A percentile compares a stretch with the other conserved stretches of the same genome.
These are phyloP conservation scores for Heliamphora exappendiculata DNA, from an alignment of 148 eudicot species.

Conservation along the genomic window DNA sequence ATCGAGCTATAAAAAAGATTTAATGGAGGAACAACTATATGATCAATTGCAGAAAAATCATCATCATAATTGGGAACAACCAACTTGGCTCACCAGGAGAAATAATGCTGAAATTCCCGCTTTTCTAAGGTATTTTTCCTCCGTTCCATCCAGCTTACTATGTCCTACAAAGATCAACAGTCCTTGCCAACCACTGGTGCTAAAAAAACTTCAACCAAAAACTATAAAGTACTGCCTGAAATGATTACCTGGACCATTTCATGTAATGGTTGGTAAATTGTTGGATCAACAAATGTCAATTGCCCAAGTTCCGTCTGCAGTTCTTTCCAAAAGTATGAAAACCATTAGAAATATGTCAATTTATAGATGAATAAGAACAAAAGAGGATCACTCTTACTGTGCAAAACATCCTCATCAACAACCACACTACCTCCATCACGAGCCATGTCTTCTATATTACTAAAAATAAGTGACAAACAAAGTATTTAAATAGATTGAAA, in stretches of 20 bases:
- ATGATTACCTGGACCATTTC: conserved; percentile 71
- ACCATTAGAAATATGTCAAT: conserved; percentile 19
- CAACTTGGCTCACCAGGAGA: conserved; percentile 58
- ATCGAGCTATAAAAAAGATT: not conserved
- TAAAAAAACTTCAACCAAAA: not conserved
- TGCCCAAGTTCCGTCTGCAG: conserved; percentile 72
- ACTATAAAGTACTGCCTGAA: not conserved
- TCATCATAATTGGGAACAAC: conserved; percentile 2
- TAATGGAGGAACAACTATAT: not conserved
- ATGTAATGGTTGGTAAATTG: conserved; percentile 64
- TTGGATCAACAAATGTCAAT: conserved; percentile 36
- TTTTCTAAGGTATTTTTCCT: conserved; percentile 55
- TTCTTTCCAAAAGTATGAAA: conserved; percentile 43
- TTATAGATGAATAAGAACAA: not conserved
- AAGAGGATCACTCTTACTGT: conserved; percentile 45
- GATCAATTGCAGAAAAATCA: not conserved
- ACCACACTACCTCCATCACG: conserved; percentile 90
- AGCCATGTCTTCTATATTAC: conserved; percentile 94
- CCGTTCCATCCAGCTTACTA: conserved; percentile 65
- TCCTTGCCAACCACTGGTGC: not conserved
- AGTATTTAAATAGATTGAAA: not conserved
- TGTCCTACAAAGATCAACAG: conserved; percentile 36
- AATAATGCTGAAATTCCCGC: conserved; percentile 71
- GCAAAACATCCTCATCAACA: conserved; percentile 64
- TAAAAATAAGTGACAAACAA: conserved; percentile 30